phyloP scores from a whole-genome alignment of 768 basidiomycete species.

The Lactarius indigo region DNA sequence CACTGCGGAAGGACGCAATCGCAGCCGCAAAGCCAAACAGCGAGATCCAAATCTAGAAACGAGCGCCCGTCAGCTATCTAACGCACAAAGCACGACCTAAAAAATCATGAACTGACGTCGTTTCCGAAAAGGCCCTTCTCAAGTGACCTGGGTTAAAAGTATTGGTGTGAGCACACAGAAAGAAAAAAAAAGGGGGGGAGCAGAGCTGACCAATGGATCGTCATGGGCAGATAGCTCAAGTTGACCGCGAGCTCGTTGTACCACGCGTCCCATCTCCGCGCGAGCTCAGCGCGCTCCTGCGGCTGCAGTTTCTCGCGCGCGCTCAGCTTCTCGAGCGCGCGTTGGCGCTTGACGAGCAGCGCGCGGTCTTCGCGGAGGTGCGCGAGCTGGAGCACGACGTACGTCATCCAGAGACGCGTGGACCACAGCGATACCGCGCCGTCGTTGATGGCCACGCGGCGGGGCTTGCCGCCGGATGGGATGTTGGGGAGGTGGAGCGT shows the following conservation, averaged over 20 bases:
- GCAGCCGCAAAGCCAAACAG: constrained; percentile 21
- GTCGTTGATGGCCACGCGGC: constrained; percentile 41
- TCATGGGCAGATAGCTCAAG: constrained; percentile 72
- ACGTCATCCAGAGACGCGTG: constrained; percentile 76
- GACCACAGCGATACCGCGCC: constrained; percentile 62
- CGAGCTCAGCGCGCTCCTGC: constrained; percentile 51
- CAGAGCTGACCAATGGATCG: constrained; percentile 70
- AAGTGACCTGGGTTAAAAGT: constrained; percentile 17
- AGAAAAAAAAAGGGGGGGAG: not conserved
- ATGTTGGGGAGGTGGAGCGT: constrained; percentile 41
- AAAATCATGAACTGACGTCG: not conserved
- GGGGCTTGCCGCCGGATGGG: constrained; percentile 36
- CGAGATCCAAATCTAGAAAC: constrained; percentile 15
- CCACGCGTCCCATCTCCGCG: constrained; percentile 59
- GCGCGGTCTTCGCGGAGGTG: constrained; percentile 68
- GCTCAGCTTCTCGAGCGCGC: constrained; percentile 37
- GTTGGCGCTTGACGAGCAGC: constrained; percentile 52
- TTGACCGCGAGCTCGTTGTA: constrained; percentile 73
- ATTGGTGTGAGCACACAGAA: not conserved
- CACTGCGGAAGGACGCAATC: constrained; percentile 22
- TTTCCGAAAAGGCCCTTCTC: constrained; percentile 24
- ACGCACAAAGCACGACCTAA: not conserved
- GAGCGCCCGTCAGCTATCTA: not conserved
- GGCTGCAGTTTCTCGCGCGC: constrained; percentile 46
- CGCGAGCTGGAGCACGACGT: constrained; percentile 71